These are phyloP conservation scores for Polyporus tsugae DNA, from an alignment of 1,284 basidiomycete genomes.

Conservation along the genomic window DNA sequence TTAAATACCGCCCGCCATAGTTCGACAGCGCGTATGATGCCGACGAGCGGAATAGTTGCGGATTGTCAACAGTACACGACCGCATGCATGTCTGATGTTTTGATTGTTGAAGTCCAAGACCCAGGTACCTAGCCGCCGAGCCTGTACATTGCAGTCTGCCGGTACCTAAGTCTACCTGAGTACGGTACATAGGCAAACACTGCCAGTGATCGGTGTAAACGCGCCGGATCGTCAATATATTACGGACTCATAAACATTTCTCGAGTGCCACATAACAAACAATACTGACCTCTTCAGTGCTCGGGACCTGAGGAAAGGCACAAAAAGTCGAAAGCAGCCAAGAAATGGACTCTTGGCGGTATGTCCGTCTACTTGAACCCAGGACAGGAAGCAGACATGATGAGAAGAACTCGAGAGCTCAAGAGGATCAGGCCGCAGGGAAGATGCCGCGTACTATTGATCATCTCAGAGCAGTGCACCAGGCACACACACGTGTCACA, in stretches of 20 bases:
- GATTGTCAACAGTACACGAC: background rate
- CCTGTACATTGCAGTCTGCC: background rate
- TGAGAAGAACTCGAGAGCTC: background rate
- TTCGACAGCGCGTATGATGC: background rate
- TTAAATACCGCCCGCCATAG: background rate
- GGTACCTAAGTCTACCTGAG: background rate
- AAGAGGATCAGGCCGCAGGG: background rate
- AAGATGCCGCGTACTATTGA: background rate
- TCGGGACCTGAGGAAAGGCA: background rate
- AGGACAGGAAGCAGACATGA: background rate
- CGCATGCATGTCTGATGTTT: slow-evolving; percentile 6
- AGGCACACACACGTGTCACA: background rate
- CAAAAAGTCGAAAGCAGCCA: background rate
- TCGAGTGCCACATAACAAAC: background rate
- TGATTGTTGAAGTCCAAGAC: background rate
- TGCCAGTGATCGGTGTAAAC: background rate
- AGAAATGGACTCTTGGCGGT: background rate
- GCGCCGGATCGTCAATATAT: background rate
- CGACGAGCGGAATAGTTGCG: background rate
- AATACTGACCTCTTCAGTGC: background rate
- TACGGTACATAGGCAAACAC: background rate
- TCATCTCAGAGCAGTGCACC: slow-evolving; percentile 1
- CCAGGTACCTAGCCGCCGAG: background rate
- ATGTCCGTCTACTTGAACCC: background rate
- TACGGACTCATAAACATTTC: background rate